A percentile compares a stretch with the other conserved stretches of the same genome.
phyloP scores from a whole-genome alignment of 2,329 filamentous ascomycete genomes.

The Aureobasidium subglaciale region DNA sequence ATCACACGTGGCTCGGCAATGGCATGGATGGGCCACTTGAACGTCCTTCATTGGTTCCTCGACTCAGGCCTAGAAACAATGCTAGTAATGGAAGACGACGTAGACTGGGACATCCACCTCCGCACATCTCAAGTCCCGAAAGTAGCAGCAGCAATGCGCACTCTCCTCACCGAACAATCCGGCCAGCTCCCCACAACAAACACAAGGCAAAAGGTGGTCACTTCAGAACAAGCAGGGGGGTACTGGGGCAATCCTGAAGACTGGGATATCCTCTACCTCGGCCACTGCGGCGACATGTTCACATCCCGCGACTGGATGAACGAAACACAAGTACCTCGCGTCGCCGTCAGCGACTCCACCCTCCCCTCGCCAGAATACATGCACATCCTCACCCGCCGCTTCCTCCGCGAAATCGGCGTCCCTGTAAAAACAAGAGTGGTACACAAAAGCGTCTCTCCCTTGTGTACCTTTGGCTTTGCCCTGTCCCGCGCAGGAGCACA shows the following conservation, averaged over 20 bases:
- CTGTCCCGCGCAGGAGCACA: slow-evolving; percentile 32
- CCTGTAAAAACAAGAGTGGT: slow-evolving; percentile 32
- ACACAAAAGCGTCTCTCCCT: slow-evolving; percentile 36
- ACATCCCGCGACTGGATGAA: slow-evolving; percentile 22
- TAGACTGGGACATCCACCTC: slow-evolving; percentile 40
- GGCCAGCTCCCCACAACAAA: background rate
- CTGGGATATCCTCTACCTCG: slow-evolving; percentile 36
- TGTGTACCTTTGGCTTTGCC: slow-evolving; percentile 41
- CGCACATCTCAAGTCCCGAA: slow-evolving; percentile 37
- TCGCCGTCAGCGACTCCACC: slow-evolving; percentile 29
- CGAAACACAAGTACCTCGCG: slow-evolving; percentile 27
- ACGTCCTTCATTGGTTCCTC: slow-evolving; percentile 35
- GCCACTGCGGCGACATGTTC: slow-evolving; percentile 37
- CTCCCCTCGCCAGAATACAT: slow-evolving; percentile 31
- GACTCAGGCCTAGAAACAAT: slow-evolving; percentile 35
- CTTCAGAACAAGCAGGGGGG: slow-evolving; percentile 1
- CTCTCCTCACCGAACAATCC: slow-evolving; percentile 20
- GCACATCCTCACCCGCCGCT: slow-evolving; percentile 30
- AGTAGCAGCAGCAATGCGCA: slow-evolving; percentile 34
- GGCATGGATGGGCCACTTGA: slow-evolving; percentile 37
- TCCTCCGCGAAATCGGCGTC: slow-evolving; percentile 32
- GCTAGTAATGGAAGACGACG: slow-evolving; percentile 40
- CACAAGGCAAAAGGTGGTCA: slow-evolving; percentile 1
- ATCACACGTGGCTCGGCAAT: slow-evolving; percentile 32
- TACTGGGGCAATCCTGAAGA: slow-evolving; percentile 35